Evolutionary conservation across 2,329 filamentous ascomycete genomes (phyloP).

Genomic region (Sporothrix inflata): DNA sequence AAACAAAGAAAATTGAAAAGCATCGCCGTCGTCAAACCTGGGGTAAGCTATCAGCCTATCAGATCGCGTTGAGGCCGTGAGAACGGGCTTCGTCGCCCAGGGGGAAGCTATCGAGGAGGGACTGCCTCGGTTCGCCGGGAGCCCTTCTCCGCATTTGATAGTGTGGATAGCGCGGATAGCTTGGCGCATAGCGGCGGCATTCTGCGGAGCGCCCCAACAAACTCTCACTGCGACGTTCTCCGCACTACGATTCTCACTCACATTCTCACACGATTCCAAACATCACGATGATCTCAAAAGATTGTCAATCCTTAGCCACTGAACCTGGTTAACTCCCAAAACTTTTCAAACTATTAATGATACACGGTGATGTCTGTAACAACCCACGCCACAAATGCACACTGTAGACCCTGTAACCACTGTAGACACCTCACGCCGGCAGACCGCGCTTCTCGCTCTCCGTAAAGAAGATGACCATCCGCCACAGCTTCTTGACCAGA

Average conservation of each 20-base stretch:
- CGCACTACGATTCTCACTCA: not conserved
- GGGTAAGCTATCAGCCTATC: slow-evolving; percentile 21
- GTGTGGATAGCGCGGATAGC: not conserved
- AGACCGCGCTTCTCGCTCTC: slow-evolving; percentile 91
- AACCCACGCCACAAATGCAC: too few relatives aligned
- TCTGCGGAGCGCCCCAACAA: not conserved
- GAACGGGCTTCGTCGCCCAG: not conserved
- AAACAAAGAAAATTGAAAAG: not conserved
- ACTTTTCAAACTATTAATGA: not conserved
- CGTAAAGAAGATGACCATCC: slow-evolving; percentile 97
- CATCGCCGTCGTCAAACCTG: not conserved
- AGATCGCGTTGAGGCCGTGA: not conserved
- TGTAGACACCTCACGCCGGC: slow-evolving; percentile 50
- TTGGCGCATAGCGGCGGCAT: slow-evolving; percentile 17
- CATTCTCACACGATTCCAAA: not conserved
- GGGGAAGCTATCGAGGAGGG: slow-evolving; percentile 6
- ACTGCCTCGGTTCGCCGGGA: slow-evolving; percentile 15
- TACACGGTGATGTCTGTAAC: too few relatives aligned
- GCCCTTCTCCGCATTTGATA: slow-evolving; percentile 4
- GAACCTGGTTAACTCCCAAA: not conserved
- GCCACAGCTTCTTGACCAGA: slow-evolving; percentile 94
- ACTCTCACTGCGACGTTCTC: not conserved
- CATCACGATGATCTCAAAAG: not conserved
- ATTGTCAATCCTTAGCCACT: not conserved
- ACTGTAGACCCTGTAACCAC: not conserved